Conservation (phyloP, 768 basidiomycete genomes). For the Lactifluus hygrophoroides region DNA sequence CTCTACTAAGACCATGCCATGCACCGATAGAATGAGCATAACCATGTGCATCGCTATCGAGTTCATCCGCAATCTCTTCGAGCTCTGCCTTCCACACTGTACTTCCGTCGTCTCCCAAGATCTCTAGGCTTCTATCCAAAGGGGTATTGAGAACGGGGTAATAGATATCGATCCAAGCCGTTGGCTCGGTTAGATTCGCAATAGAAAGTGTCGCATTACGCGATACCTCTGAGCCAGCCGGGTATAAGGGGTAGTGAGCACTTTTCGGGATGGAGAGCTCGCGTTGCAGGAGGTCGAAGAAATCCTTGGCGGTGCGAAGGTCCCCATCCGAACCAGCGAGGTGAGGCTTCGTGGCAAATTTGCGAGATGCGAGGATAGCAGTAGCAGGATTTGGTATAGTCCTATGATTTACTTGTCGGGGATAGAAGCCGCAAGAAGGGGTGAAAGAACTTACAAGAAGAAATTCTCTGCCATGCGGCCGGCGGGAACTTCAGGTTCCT, state of each 20-base stretch:
- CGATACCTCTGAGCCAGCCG: slow-evolving; percentile 60
- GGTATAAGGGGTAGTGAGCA: slow-evolving; percentile 44
- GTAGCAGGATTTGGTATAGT: slow-evolving; percentile 43
- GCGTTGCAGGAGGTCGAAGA: slow-evolving; percentile 59
- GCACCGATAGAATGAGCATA: slow-evolving; percentile 60
- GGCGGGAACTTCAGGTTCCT: slow-evolving; percentile 21
- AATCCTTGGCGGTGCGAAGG: slow-evolving; percentile 50
- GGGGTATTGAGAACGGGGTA: slow-evolving; percentile 84
- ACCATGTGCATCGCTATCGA: slow-evolving; percentile 63
- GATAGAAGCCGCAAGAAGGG: not conserved
- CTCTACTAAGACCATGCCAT: slow-evolving; percentile 82
- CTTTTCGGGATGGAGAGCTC: slow-evolving; percentile 47
- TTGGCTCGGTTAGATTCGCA: slow-evolving; percentile 38
- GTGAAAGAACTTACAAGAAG: slow-evolving; percentile 33
- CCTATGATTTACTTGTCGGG: slow-evolving; percentile 25
- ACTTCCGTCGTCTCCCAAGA: slow-evolving; percentile 48
- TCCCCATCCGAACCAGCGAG: slow-evolving; percentile 52
- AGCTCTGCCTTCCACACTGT: slow-evolving; percentile 64
- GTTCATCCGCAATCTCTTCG: slow-evolving; percentile 61
- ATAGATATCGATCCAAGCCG: slow-evolving; percentile 81
- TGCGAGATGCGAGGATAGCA: slow-evolving; percentile 43
- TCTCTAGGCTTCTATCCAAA: slow-evolving; percentile 55
- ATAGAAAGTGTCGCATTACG: slow-evolving; percentile 56
- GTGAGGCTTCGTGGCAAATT: slow-evolving; percentile 48
- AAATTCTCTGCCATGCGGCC: slow-evolving; percentile 35